phyloP scores from a whole-genome alignment of 73 alveolate species.

The Paramecium caudatum region DNA sequence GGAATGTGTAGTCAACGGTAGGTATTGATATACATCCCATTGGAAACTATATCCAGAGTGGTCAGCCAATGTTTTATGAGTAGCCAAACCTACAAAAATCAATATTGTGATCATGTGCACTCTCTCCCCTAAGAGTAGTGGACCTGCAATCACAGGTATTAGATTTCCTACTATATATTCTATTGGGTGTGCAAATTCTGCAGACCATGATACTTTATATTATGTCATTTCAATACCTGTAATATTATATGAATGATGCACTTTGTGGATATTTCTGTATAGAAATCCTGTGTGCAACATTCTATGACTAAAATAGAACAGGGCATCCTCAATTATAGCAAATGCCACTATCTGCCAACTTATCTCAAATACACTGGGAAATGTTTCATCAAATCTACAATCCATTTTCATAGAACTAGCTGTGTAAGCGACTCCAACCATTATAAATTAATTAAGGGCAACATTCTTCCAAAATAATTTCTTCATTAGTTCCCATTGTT shows the following conservation, averaged over 20 bases:
- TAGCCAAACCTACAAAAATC: conserved; percentile 70
- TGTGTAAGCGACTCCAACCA: background rate
- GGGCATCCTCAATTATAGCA: conserved; percentile 80
- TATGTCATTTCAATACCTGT: conserved; percentile 68
- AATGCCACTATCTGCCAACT: conserved; percentile 75
- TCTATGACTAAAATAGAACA: conserved; percentile 81
- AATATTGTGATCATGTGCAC: conserved; percentile 74
- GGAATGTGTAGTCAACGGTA: conserved; percentile 77
- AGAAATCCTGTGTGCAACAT: conserved; percentile 80
- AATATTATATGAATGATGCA: conserved; percentile 79
- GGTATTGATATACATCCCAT: conserved; percentile 75
- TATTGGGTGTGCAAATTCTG: conserved; percentile 85
- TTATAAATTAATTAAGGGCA: background rate
- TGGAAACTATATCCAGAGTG: conserved; percentile 85
- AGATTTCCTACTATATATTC: conserved; percentile 83
- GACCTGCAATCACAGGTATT: conserved; percentile 79
- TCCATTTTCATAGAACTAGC: background rate
- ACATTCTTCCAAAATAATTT: conserved; percentile 19
- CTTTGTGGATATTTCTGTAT: conserved; percentile 79
- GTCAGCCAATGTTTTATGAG: conserved; percentile 77
- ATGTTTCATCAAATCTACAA: conserved; percentile 51
- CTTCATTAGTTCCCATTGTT: conserved; percentile 56
- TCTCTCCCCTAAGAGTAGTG: conserved; percentile 70
- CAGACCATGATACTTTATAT: conserved; percentile 53
- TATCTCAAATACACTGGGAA: conserved; percentile 78